These are phyloP conservation scores for Apiospora rasikravindrae DNA, from an alignment of 2,329 filamentous ascomycete species.

Conservation along the genomic window DNA sequence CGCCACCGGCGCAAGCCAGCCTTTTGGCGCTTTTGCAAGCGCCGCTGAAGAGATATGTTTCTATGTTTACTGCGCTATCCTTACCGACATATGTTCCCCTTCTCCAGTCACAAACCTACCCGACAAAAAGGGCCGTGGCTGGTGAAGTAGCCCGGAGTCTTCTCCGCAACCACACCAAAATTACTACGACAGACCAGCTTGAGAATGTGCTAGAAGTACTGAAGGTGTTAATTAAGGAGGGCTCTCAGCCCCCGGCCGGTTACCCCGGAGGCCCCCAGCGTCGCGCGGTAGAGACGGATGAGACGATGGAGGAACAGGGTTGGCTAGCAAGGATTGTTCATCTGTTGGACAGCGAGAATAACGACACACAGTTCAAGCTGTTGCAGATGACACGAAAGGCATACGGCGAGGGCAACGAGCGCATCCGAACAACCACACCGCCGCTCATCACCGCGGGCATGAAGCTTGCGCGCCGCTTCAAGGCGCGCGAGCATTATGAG, in stretches of 20 bases:
- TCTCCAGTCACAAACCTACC: slow-evolving; percentile 89
- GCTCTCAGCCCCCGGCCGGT: slow-evolving; percentile 79
- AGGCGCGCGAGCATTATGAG: slow-evolving; percentile 83
- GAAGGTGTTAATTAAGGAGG: slow-evolving; percentile 92
- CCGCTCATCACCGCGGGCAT: slow-evolving; percentile 88
- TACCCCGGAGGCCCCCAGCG: slow-evolving; percentile 83
- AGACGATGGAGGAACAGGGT: slow-evolving; percentile 97
- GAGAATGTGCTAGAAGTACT: slow-evolving; percentile 89
- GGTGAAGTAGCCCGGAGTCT: slow-evolving; percentile 84
- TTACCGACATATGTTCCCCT: slow-evolving; percentile 91
- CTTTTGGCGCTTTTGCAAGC: slow-evolving; percentile 89
- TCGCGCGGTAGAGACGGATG: slow-evolving; percentile 83
- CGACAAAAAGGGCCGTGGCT: slow-evolving; percentile 87
- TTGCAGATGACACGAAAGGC: slow-evolving; percentile 87
- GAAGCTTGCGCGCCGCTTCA: slow-evolving; percentile 87
- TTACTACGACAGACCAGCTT: slow-evolving; percentile 78
- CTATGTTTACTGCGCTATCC: slow-evolving; percentile 93
- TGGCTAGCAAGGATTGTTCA: slow-evolving; percentile 95
- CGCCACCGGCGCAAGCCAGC: slow-evolving; percentile 83
- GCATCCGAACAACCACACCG: slow-evolving; percentile 93
- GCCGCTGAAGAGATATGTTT: slow-evolving; percentile 87
- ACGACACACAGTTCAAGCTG: slow-evolving; percentile 93
- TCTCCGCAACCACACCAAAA: slow-evolving; percentile 80
- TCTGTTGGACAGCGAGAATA: slow-evolving; percentile 80
- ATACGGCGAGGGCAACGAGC: slow-evolving; percentile 89